Conservation (phyloP, 2,329 filamentous ascomycete genomes). For the Septoria linicola region DNA sequence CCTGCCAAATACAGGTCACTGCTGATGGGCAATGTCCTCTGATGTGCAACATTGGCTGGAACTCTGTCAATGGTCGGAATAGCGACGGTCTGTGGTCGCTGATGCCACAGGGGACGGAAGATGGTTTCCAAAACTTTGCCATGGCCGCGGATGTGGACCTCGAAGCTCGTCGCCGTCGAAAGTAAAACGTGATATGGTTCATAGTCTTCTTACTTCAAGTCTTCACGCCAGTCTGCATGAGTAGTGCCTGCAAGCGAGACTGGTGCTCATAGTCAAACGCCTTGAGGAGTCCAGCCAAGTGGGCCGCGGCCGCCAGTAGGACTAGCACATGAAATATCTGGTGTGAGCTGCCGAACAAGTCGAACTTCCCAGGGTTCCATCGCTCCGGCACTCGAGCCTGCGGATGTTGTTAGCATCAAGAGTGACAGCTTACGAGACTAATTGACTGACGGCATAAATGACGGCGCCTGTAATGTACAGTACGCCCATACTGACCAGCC, state of each 20-base stretch:
- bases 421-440: neutral
- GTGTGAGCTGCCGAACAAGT: conserved; percentile 90
- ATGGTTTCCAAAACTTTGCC: conserved; percentile 2
- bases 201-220: neutral
- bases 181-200: neutral
- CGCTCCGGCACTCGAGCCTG: conserved; percentile 80
- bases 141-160: conserved; percentile 2
- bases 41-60: conserved; percentile 1
- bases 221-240: neutral
- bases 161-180: neutral
- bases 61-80: neutral
- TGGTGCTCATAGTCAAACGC: conserved; percentile 82
- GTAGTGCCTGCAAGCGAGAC: conserved; percentile 10
- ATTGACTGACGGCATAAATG: conserved; percentile 71
- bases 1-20: conserved; percentile 4
- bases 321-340: conserved; percentile 95
- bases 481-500: conserved; percentile 74
- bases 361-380: conserved; percentile 72
- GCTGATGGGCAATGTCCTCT: conserved; percentile 7
- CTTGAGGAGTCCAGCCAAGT: conserved; percentile 76
- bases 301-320: conserved; percentile 74
- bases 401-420: conserved; percentile 6
- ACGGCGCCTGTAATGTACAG: conserved; percentile 84
- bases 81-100: conserved; percentile 5
- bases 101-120: neutral